Base-by-base conservation (phyloP, 148 eudicot genomes). In the Silene uniflora region DNA sequence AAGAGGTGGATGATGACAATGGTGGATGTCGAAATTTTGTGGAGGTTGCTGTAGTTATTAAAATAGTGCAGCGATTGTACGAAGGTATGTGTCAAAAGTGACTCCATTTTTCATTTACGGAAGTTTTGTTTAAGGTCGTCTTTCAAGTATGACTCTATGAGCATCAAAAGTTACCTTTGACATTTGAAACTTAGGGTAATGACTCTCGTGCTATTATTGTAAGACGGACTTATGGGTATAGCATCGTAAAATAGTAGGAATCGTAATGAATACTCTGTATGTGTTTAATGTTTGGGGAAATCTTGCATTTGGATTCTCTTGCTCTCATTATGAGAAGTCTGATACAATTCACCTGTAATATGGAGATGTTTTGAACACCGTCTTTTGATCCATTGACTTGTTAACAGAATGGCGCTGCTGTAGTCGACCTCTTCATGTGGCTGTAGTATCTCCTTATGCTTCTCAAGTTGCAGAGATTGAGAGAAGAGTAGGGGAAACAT, bases 381-480 rank as follows among this genome's bases (percentile, higher is more conserved):
- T 11, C 17, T 54, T 42, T 9, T 73, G n/a, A 25, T 71, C 12
- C 73, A 18, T 75, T 29, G 49, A 17, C 27, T 21, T 49, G 54
- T 61, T 54, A 24, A 71, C 83, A 89, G 93, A 81, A 73, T 80
- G 82, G 71, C 73, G 25, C 13, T 68, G 74, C 58, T 71, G 79
- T n/a, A 72, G 67, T 12, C 25, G 77, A 62, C 86, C 56, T 75
- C 76, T 89, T 49, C 74, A 79, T 17, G 78, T 91, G 65, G 86
- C 86, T 4, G 76, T 85, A 0, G 64, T 86, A 68, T 83, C 92
- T 27, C 92, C 92, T 18, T 88, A 83, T 23, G 61, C 67, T 16
- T 89, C 90, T 64, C 93, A 91, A 86, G 86, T 84, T 35, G 22
- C 16, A 10, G 87, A 81, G 16, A 86, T 91, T 47, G 80, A 73